These are phyloP conservation scores for Gentiana dahurica DNA, from an alignment of 257 asterid species.

Conservation along the genomic window DNA sequence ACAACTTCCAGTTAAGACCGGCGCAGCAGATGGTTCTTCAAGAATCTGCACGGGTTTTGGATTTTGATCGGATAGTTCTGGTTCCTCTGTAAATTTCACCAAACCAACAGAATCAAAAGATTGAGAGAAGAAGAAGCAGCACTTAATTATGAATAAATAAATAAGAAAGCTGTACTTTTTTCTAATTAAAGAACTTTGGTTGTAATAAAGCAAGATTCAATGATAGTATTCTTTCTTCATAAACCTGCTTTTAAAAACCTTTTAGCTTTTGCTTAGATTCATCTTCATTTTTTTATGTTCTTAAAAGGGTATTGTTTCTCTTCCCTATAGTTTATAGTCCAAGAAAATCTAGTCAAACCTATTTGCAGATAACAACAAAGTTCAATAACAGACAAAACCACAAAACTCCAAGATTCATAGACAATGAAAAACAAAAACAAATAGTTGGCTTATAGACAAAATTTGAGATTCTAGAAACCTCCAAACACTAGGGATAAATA, in stretches of 20 bases:
- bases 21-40: slow-evolving; percentile 31
- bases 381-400: slow-evolving; percentile 44
- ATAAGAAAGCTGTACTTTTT: slow-evolving; percentile 16
- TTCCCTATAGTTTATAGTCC: slow-evolving; percentile 15
- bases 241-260: slow-evolving; percentile 13
- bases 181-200: slow-evolving; percentile 15
- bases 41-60: slow-evolving; percentile 24
- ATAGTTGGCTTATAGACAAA: slow-evolving; percentile 6
- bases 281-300: slow-evolving; percentile 18
- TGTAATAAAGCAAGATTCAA: slow-evolving; percentile 22
- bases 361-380: slow-evolving; percentile 40
- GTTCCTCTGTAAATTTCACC: slow-evolving; percentile 23
- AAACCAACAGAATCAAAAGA: slow-evolving; percentile 5
- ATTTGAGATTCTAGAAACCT: slow-evolving; percentile 11
- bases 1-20: slow-evolving; percentile 32
- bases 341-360: slow-evolving; percentile 18
- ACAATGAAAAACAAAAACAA: slow-evolving; percentile 22
- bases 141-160: slow-evolving; percentile 6
- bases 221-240: slow-evolving; percentile 19
- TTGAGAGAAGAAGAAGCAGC: slow-evolving; percentile 4
- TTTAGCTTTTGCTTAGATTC: slow-evolving; percentile 30
- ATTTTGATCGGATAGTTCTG: slow-evolving; percentile 27
- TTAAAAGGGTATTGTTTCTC: slow-evolving; percentile 8
- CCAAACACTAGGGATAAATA: slow-evolving; percentile 13
- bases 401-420: slow-evolving; percentile 27